These are phyloP conservation scores for Leucoagaricus sp. DNA, from an alignment of 1,284 basidiomycete species.

Conservation along the genomic window DNA sequence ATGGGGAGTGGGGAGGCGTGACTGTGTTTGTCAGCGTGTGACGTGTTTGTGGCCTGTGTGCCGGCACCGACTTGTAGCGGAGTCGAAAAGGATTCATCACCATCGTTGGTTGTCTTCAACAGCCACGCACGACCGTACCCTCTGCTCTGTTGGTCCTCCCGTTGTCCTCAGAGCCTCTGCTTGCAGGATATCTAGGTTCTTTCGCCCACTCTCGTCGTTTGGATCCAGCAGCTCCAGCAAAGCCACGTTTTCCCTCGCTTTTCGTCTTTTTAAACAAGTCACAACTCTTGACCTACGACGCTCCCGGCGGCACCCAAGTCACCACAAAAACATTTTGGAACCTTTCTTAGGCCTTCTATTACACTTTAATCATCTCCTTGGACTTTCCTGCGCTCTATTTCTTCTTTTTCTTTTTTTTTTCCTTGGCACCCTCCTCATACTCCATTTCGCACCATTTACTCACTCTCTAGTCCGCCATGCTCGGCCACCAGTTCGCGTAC, in stretches of 20 bases:
- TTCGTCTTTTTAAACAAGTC: constrained; percentile 27
- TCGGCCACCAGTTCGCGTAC: constrained; percentile 86
- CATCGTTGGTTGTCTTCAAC: constrained; percentile 46
- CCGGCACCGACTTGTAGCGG: constrained; percentile 42
- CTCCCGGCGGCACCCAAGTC: constrained; percentile 21
- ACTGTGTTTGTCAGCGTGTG: constrained; percentile 18
- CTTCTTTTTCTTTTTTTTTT: constrained; percentile 19
- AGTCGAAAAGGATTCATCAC: constrained; percentile 35
- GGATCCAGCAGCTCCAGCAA: constrained; percentile 22
- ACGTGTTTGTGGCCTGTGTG: constrained; percentile 20
- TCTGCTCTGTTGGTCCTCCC: constrained; percentile 23
- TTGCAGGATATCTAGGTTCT: constrained; percentile 15
- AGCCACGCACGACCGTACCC: constrained; percentile 33
- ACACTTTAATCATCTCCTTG: constrained; percentile 26
- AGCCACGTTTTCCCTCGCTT: constrained; percentile 25
- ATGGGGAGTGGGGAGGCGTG: constrained; percentile 2
- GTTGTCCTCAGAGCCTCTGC: constrained; percentile 19
- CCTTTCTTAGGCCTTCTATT: constrained; percentile 20
- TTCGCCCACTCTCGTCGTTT: constrained; percentile 18
- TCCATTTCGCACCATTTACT: constrained; percentile 15
- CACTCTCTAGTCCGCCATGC: constrained; percentile 47
- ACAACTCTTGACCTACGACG: constrained; percentile 20
- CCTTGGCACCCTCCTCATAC: constrained; percentile 15
- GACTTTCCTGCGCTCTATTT: constrained; percentile 30
- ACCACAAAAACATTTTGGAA: constrained; percentile 21